Conservation (phyloP, 78 protist genomes). For the Polysphondylium violaceum region DNA sequence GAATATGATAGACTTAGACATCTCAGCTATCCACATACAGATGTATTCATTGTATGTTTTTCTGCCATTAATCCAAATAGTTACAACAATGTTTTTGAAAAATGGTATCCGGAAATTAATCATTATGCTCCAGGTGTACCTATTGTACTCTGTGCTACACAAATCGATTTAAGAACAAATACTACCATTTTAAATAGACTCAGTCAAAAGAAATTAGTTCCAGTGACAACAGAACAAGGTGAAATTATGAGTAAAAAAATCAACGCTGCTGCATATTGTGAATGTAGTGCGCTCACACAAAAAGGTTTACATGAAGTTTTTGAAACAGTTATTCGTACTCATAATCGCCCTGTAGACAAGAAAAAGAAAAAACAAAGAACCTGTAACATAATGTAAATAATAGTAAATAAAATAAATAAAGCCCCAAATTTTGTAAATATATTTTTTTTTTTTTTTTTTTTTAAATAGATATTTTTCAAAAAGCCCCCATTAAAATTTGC, state of each 20-base stretch:
- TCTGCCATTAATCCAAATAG: slow-evolving; percentile 84
- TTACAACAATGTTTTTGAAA: slow-evolving; percentile 82
- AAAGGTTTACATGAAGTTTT: slow-evolving; percentile 91
- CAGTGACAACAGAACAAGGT: slow-evolving; percentile 76
- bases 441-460: no score
- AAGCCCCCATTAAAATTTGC: no score
- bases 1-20: slow-evolving; percentile 47
- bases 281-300: slow-evolving; percentile 97
- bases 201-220: slow-evolving; percentile 19
- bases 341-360: no score
- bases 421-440: no score
- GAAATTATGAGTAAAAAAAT: slow-evolving; percentile 78
- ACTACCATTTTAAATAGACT: slow-evolving; percentile 9
- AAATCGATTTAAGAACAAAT: slow-evolving; percentile 86
- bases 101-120: slow-evolving; percentile 91
- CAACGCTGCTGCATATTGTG: slow-evolving; percentile 90
- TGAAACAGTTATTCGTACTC: slow-evolving; percentile 43
- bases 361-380: no score
- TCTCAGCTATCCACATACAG: slow-evolving; percentile 71
- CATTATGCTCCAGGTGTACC: slow-evolving; percentile 89
- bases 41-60: slow-evolving; percentile 59
- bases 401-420: no score
- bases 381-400: slow-evolving; percentile 19
- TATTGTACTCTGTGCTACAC: slow-evolving; percentile 92
- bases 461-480: no score